A percentile compares a stretch with the other conserved stretches of the same genome.
These are phyloP conservation scores for Exserohilum rostratum DNA, from an alignment of 2,329 filamentous ascomycete species.

Conservation along the genomic window DNA sequence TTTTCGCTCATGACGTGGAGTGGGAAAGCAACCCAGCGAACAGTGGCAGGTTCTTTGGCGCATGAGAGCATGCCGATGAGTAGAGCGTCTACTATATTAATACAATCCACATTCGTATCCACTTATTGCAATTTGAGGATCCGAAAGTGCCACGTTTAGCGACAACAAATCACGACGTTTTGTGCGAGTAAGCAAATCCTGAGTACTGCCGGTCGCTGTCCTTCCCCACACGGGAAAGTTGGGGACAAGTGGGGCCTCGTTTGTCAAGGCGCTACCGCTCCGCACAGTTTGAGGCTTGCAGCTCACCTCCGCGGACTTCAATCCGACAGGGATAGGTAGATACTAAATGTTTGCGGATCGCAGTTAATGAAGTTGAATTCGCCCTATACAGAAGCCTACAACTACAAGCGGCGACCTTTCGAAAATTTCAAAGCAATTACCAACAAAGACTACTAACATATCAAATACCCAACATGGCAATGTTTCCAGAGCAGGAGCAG, in stretches of 20 bases:
- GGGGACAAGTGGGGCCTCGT: slow-evolving; percentile 18
- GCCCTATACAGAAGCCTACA: not conserved
- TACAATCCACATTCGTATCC: not conserved
- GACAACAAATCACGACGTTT: not conserved
- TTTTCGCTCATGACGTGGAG: slow-evolving; percentile 59
- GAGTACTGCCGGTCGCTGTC: not conserved
- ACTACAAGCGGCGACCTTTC: not conserved
- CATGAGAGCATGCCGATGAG: not conserved
- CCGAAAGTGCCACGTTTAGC: not conserved
- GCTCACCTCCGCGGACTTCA: not conserved
- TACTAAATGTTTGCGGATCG: not conserved
- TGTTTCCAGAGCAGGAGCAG: slow-evolving; percentile 30
- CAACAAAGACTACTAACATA: not conserved
- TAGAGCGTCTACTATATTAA: not conserved
- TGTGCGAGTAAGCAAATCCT: not conserved
- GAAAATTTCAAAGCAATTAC: not conserved
- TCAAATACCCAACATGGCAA: slow-evolving; percentile 16
- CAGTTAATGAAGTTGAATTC: not conserved
- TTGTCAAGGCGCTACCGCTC: not conserved
- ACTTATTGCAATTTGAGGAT: not conserved
- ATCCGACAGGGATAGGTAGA: not conserved
- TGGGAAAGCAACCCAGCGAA: slow-evolving; percentile 53
- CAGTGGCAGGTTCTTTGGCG: slow-evolving; percentile 37
- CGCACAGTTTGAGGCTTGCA: not conserved
- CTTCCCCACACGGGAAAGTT: slow-evolving; percentile 13